phyloP scores from a whole-genome alignment of 768 basidiomycete species.

The Coprinopsis cinerea region DNA sequence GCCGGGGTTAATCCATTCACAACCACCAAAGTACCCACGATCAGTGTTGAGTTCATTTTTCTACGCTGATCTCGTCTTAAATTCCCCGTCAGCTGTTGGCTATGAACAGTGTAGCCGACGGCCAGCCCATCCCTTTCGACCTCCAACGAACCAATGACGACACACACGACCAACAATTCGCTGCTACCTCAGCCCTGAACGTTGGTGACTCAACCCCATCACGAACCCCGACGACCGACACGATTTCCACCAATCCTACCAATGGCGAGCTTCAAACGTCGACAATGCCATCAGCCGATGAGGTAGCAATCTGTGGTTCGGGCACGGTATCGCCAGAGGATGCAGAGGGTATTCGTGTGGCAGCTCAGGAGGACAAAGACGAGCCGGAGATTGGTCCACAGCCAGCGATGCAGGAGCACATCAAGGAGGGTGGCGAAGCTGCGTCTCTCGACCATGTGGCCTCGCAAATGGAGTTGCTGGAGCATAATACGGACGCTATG shows the following conservation, averaged over 20 bases:
- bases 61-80: constrained; percentile 25
- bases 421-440: constrained; percentile 32
- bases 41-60: constrained; percentile 26
- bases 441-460: constrained; percentile 27
- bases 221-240: constrained; percentile 4
- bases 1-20: constrained; percentile 4
- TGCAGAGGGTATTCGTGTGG: not conserved
- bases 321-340: not conserved
- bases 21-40: constrained; percentile 34
- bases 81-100: constrained; percentile 4
- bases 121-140: constrained; percentile 2
- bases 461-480: constrained; percentile 41
- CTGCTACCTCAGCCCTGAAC: constrained; percentile 26
- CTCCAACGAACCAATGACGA: not conserved
- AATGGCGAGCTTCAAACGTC: constrained; percentile 2
- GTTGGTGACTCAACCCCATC: constrained; percentile 20
- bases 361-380: constrained; percentile 14
- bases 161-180: constrained; percentile 13
- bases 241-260: constrained; percentile 7
- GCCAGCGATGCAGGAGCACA: constrained; percentile 20
- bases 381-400: constrained; percentile 17
- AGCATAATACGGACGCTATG: constrained; percentile 34
- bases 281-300: constrained; percentile 1
- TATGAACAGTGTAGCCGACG: constrained; percentile 13
- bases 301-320: not conserved